Evolutionary conservation across 1,139 yeast species (phyloP), one percentile per base, ranked within the genome.

Genomic region (Suhomyces bolitotheri): DNA sequence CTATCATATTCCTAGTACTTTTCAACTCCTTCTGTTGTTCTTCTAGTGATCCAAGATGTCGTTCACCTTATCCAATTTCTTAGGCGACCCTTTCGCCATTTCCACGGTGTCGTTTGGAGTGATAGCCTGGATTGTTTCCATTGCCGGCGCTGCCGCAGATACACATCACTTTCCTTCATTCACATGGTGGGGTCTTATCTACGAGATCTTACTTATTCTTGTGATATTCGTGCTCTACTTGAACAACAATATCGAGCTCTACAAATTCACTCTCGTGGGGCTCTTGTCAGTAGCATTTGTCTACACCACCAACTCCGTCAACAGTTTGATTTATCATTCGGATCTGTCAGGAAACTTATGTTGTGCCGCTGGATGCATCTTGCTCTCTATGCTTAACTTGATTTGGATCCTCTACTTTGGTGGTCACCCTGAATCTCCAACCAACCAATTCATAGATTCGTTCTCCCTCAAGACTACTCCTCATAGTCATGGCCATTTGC

Each of bases 151-250:
- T 9, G 81, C 85, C 11, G 64, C 82, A 11, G 59, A 69, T 12
- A 62, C 73, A 8, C 50, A 48, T 27, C 51, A 50, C 9, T 87
- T 82, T 56, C 97, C 96, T 2, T 77, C 80, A 46, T 85, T 92
- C 60, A 77, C 94, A 7, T 92, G 98, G 98, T 92, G 98, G 98
- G 96, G 96, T 3, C 62, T 92, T n/a, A 92, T 85, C 6, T 92
- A 80, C 54, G 80, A 92, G 62, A 66, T 89, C 22, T 47, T 85
- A 23, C 54, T 88, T 25, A 73, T 86, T 20, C 39, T 69, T 6
- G 60, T 75, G 22, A 71, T 89, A 33, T 62, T 81, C 19, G 54
- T 78, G 27, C 66, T 87, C 24, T 84, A 88, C 50, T 71, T 82
- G 38, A 76, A 78, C 51, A 82, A 85, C 58, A 66, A 80, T 34